phyloP scores from a whole-genome alignment of 78 protist genomes.

The Ministeria vibrans region DNA sequence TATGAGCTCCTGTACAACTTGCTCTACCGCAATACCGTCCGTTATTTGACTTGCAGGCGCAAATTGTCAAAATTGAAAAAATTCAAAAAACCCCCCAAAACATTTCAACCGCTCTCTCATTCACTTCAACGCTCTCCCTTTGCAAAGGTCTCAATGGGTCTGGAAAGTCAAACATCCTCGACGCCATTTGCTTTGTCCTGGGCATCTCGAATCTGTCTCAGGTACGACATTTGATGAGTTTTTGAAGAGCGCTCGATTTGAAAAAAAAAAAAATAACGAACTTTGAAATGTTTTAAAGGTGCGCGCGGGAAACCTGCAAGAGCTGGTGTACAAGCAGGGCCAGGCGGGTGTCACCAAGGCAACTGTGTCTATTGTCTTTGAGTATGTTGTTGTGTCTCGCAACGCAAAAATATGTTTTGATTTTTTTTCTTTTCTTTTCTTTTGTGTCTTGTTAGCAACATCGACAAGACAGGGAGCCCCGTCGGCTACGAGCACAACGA shows the following conservation, averaged over 20 bases:
- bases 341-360: constrained; percentile 94
- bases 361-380: constrained; percentile 92
- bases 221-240: neutral
- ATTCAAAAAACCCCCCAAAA: too few relatives aligned
- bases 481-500: constrained; percentile 83
- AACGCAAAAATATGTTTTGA: too few relatives aligned
- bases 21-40: too few relatives aligned
- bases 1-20: too few relatives aligned
- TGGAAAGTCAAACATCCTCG: constrained; percentile 98
- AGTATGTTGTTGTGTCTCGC: too few relatives aligned
- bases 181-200: constrained; percentile 97
- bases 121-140: too few relatives aligned
- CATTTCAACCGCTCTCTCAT: too few relatives aligned
- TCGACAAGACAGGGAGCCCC: constrained; percentile 72
- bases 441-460: too few relatives aligned
- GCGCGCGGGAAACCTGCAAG: constrained; percentile 80
- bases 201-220: constrained; percentile 93
- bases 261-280: neutral
- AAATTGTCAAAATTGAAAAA: too few relatives aligned
- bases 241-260: too few relatives aligned
- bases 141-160: constrained; percentile 94
- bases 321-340: constrained; percentile 96
- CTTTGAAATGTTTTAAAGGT: constrained; percentile 36
- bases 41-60: too few relatives aligned
- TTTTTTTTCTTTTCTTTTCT: too few relatives aligned